A percentile compares a stretch with the other conserved stretches of the same genome.
Evolutionary conservation across 129 eudicot genomes (phyloP).

Genomic region (Escallonia herrerae): DNA sequence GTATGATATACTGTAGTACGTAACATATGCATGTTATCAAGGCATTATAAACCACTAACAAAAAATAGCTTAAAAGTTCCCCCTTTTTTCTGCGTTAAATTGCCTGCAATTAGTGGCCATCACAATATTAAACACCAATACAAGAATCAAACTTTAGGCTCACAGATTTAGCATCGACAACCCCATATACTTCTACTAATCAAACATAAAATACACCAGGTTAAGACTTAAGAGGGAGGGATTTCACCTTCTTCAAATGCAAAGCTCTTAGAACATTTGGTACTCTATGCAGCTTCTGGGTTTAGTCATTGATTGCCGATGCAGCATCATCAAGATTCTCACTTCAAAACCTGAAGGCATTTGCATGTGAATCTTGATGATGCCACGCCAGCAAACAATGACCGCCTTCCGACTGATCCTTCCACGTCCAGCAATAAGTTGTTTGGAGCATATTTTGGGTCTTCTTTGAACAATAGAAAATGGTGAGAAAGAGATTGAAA

Average conservation of each 20-base stretch:
- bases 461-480: too few relatives aligned
- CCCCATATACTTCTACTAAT: too few relatives aligned
- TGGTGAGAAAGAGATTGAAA: too few relatives aligned
- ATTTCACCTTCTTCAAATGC: not conserved
- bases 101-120: not conserved
- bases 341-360: not conserved
- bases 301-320: constrained; percentile 9
- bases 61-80: too few relatives aligned
- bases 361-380: constrained; percentile 46
- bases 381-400: constrained; percentile 38
- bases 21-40: too few relatives aligned
- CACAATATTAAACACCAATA: not conserved
- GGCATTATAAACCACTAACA: too few relatives aligned
- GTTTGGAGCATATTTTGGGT: too few relatives aligned
- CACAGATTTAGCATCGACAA: not conserved
- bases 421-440: not conserved
- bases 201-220: not conserved
- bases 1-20: too few relatives aligned
- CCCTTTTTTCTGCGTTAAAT: not conserved
- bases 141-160: not conserved
- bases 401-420: constrained; percentile 3
- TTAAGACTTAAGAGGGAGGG: not conserved
- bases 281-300: not conserved
- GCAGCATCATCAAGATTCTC: constrained; percentile 22
- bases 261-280: not conserved